Evolutionary conservation across 2,329 filamentous ascomycete species (phyloP), one percentile per base, ranked within the genome.

Genomic region (Aureobasidium sp.): DNA sequence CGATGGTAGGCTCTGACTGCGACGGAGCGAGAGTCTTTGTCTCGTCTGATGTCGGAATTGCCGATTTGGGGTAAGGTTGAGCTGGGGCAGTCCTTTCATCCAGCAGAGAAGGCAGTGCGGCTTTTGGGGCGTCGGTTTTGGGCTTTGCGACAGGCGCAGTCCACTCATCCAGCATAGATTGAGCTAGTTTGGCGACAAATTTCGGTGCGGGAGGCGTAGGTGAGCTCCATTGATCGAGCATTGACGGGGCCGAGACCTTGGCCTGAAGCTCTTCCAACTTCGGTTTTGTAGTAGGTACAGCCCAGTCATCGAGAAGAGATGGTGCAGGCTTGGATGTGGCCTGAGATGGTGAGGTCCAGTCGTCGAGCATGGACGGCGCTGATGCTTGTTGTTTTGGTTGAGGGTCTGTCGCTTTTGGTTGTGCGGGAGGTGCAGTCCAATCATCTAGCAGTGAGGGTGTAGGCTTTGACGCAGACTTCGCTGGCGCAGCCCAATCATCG

Each of bases 391-490:
- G 21, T 21, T 45, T 37, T 21, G 48, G 14, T 13, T 49, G 29
- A 6, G 30, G 1, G 16, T 50, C 13, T 13, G 25, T 3, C 8
- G 9, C 21, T 21, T 49, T 34, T 8, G 59, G 3, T 13, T 29
- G 36, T 5, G 11, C 5, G 7, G 39, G 5, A 21, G 50, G 10
- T 5, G 36, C 27, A 9, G 57, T 42, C 63, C 64, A 59, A 63
- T 68, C 39, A 59, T 66, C 21, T 64, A 61, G 45, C 50, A 61
- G 68, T 63, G 51, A 73, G 67, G 37, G 21, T 37, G 27, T 67
- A 30, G 79, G 77, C 5, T 74, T 68, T 5, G 59, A 21, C 3
- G 10, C 34, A 3, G 59, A 16, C 3, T 39, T 29, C 7, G 48
- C 10, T 2, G 30, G 25, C 5, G 41, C 8, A n/a, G 13, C 34